Base-by-base conservation (phyloP, 2,329 filamentous ascomycete species). In the Fusarium sp. region DNA sequence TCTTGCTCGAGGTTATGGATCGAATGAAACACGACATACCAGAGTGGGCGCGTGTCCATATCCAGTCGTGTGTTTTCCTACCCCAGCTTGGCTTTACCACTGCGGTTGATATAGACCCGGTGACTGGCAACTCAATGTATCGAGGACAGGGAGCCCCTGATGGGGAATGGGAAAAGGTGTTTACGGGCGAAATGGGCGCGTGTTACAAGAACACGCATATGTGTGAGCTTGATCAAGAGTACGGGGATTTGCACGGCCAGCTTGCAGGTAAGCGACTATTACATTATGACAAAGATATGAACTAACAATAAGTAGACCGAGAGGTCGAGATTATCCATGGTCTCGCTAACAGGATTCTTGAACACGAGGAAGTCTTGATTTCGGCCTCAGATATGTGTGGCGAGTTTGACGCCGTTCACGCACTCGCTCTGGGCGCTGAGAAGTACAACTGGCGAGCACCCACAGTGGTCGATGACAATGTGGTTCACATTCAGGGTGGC, bases 21-120 rank as follows among this genome's bases (percentile, higher is more conserved):
- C 85, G 87, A n/a, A 82, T 97, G 61, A 86, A 86, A 0, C 78
- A 79, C 13, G 83, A 84, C 1, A 82, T 96, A 18, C 90, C 93
- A 1, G 83, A 86, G 64, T 85, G 85, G 83, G 83, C 84, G 16
- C 77, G 78, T 25, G 76, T 79, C 29, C 83, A 86, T 64, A 80
- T 90, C 13, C 83, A 85, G 33, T 94, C 94, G 59, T 96, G 96
- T 67, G 91, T 96, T 16, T 97, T 96, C 77, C 91, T 97, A 67
- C 95, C 94, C 0, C 93, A 97, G 74, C 87, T 97, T 36, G 96
- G 96, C 0, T 99, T 97, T 76, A 86, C 97, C 36, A 91, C 93
- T 2, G 89, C 91, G 0, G 89, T 97, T 14, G 87, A 93, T 70
- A 62, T 66, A 9, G 73, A 78, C 46, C 65, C 74, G 13, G 77